Evolutionary conservation across 1,284 basidiomycete species (phyloP).

Genomic region (Rugosomyces carneus): DNA sequence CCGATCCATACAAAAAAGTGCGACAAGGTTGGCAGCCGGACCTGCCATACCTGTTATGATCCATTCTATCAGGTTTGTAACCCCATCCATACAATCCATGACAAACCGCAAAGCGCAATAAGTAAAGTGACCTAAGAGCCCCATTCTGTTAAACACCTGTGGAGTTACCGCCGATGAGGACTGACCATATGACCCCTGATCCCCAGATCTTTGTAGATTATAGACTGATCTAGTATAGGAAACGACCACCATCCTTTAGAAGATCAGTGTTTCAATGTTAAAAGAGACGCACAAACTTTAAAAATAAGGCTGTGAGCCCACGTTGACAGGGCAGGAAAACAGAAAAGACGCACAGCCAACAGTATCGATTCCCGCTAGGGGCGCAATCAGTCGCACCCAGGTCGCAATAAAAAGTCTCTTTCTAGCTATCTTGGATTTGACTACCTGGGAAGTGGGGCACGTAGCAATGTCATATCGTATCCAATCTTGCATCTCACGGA

Average conservation of each 20-base stretch:
- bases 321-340: not conserved
- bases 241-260: no score
- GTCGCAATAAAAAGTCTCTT: slow-evolving; percentile 7
- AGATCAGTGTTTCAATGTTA: not conserved
- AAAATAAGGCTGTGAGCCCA: not conserved
- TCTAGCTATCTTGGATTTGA: slow-evolving; percentile 3
- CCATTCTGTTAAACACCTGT: not conserved
- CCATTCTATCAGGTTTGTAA: not conserved
- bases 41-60: slow-evolving; percentile 4
- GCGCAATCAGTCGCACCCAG: slow-evolving; percentile 5
- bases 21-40: slow-evolving; percentile 7
- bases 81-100: not conserved
- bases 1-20: slow-evolving; percentile 9
- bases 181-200: slow-evolving; percentile 9
- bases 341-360: slow-evolving; percentile 4
- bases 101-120: slow-evolving; percentile 5
- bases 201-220: slow-evolving; percentile 5
- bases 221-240: slow-evolving; percentile 11
- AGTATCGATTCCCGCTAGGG: slow-evolving; percentile 7
- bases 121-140: slow-evolving; percentile 3
- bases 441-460: slow-evolving; percentile 1
- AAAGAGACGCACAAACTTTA: slow-evolving; percentile 2
- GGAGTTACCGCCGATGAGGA: not conserved
- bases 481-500: slow-evolving; percentile 6
- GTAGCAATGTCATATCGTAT: slow-evolving; percentile 3